Evolutionary conservation across 78 protist genomes (phyloP).

Genomic region (Monocercomonoides exilis): DNA sequence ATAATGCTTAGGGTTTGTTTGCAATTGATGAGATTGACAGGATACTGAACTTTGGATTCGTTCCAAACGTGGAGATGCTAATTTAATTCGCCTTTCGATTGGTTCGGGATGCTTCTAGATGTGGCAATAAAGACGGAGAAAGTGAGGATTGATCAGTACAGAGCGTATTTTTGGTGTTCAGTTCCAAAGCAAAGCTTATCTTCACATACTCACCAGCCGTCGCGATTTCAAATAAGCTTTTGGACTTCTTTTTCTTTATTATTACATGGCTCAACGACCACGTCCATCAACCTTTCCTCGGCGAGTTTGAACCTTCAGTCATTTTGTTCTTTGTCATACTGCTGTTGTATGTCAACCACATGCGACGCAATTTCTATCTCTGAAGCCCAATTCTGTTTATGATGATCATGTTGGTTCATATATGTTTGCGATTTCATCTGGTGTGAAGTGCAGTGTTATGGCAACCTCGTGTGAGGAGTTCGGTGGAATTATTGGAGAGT

Average conservation of each 20-base stretch:
- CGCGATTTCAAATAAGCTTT: neutral
- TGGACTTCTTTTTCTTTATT: neutral
- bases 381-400: too few species aligned
- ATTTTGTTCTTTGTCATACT: conserved; percentile 56
- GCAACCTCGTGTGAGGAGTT: neutral
- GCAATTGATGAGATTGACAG: conserved; percentile 49
- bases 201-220: neutral
- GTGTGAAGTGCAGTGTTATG: neutral
- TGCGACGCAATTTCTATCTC: neutral
- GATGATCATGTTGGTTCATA: too few species aligned
- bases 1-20: neutral
- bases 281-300: neutral
- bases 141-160: neutral
- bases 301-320: conserved; percentile 29
- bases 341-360: conserved; percentile 14
- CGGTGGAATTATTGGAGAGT: neutral
- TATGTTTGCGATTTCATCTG: neutral
- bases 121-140: too few species aligned
- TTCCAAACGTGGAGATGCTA: conserved; percentile 2
- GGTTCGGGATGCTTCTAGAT: too few species aligned
- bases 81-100: too few species aligned
- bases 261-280: neutral
- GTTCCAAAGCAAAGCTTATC: neutral
- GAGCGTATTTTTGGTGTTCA: neutral
- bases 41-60: conserved; percentile 47